A percentile compares a stretch with the other conserved stretches of the same genome.
Evolutionary conservation across 257 asterid genomes (phyloP).

Genomic region (Linaria vulgaris): DNA sequence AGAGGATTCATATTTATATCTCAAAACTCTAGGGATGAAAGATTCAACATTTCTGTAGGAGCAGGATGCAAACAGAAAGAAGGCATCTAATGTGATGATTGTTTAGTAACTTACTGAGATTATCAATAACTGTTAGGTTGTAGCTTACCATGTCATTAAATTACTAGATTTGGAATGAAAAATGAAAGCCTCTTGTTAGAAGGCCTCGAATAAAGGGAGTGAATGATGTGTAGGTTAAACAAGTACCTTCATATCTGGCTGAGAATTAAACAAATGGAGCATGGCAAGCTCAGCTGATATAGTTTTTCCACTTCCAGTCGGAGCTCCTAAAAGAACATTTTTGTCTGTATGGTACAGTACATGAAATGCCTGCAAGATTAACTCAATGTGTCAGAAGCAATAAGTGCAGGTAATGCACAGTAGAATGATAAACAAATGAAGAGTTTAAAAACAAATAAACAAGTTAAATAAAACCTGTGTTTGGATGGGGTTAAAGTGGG

Average conservation of each 20-base stretch:
- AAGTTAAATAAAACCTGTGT: conserved; percentile 65
- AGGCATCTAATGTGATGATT: neutral
- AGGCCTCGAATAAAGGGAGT: conserved; percentile 9
- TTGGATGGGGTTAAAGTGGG: conserved; percentile 97
- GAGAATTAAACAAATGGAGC: conserved; percentile 85
- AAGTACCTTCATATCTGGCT: conserved; percentile 94
- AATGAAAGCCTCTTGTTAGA: neutral
- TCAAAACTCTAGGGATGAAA: too few relatives aligned
- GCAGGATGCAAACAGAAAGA: too few relatives aligned
- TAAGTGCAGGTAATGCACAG: conserved; percentile 16
- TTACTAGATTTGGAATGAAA: neutral
- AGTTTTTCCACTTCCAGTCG: conserved; percentile 99
- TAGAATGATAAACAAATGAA: neutral
- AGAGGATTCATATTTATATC: too few relatives aligned
- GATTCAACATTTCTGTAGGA: too few relatives aligned
- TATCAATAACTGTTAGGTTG: neutral
- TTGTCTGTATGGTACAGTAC: conserved; percentile 85
- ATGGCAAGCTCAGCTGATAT: conserved; percentile 99
- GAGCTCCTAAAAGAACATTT: conserved; percentile 97
- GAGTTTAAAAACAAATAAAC: neutral
- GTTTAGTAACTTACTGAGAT: neutral
- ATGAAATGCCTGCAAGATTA: conserved; percentile 79
- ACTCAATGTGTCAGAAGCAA: conserved; percentile 29
- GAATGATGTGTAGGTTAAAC: neutral
- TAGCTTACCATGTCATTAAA: neutral